These are phyloP conservation scores for Parathielavia hyrcaniae DNA, from an alignment of 495 filamentous ascomycete genomes.

Conservation along the genomic window DNA sequence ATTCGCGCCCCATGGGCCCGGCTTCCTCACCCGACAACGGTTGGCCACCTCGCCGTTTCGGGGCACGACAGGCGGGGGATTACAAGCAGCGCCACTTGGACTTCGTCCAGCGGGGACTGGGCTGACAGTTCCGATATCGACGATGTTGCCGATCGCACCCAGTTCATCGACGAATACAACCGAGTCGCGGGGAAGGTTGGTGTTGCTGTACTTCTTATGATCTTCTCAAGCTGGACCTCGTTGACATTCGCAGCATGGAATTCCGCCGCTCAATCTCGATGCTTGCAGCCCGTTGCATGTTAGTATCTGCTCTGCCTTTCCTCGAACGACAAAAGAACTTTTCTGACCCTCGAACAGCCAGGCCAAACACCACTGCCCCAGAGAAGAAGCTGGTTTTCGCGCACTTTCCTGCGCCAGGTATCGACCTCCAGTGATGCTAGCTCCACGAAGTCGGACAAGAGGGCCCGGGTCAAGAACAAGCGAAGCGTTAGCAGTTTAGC, in stretches of 20 bases:
- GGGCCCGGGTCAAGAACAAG: constrained; percentile 34
- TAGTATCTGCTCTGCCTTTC: constrained; percentile 8
- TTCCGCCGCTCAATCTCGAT: constrained; percentile 32
- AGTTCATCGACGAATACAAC: constrained; percentile 51
- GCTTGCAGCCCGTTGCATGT: constrained; percentile 20
- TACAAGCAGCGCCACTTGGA: constrained; percentile 41
- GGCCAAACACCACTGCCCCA: constrained; percentile 13
- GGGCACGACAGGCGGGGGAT: constrained; percentile 18
- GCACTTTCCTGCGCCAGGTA: constrained; percentile 29
- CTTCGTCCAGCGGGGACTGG: constrained; percentile 37
- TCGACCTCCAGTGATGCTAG: constrained; percentile 27
- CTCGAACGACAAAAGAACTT: not conserved
- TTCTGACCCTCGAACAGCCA: constrained; percentile 17
- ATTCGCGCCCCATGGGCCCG: not conserved
- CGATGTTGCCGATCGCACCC: constrained; percentile 36
- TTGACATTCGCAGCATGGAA: constrained; percentile 36
- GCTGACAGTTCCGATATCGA: constrained; percentile 35
- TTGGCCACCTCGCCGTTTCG: constrained; percentile 22
- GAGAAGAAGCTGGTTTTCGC: constrained; percentile 32
- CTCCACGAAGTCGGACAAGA: constrained; percentile 29
- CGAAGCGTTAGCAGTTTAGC: constrained; percentile 48
- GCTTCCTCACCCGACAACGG: constrained; percentile 20
- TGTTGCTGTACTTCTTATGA: not conserved
- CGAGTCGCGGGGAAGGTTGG: constrained; percentile 46
- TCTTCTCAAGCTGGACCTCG: not conserved